phyloP scores from a whole-genome alignment of 108 stramenopile genomes.

The Nitzschia inconspicua region DNA sequence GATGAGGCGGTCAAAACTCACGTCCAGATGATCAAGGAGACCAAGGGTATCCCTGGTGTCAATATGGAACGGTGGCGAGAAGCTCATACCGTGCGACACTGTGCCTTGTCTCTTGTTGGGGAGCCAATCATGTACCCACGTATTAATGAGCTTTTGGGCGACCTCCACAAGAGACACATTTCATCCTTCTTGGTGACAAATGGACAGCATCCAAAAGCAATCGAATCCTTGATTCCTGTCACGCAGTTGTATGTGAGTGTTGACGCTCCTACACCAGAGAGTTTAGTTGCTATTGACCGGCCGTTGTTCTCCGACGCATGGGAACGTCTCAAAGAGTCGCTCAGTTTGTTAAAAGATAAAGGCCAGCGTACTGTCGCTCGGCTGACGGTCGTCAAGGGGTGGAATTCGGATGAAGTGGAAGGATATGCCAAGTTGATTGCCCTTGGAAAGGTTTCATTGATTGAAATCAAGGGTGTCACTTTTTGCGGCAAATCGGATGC shows the following conservation, averaged over 20 bases:
- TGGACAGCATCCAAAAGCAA: constrained; percentile 94
- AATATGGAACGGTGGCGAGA: constrained; percentile 88
- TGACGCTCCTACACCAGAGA: constrained; percentile 92
- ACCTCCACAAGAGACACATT: constrained; percentile 86
- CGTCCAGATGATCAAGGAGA: constrained; percentile 90
- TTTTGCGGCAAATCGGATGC: constrained; percentile 96
- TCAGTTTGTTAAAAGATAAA: constrained; percentile 73
- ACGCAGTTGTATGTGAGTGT: constrained; percentile 94
- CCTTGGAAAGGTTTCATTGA: constrained; percentile 83
- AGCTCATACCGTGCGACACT: constrained; percentile 88
- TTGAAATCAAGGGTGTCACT: constrained; percentile 97
- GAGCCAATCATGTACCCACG: constrained; percentile 97
- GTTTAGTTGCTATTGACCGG: constrained; percentile 87
- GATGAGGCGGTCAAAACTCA: constrained; percentile 82
- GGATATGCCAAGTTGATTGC: constrained; percentile 91
- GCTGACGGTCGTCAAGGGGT: constrained; percentile 94
- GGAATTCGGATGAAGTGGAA: constrained; percentile 89
- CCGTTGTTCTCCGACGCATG: constrained; percentile 95
- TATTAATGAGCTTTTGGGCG: constrained; percentile 87
- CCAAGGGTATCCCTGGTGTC: constrained; percentile 94
- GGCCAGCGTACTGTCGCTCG: constrained; percentile 95
- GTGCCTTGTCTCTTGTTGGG: constrained; percentile 85
- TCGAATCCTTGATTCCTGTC: constrained; percentile 83
- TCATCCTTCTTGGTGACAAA: constrained; percentile 96
- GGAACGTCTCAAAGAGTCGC: constrained; percentile 83